Evolutionary conservation across 2,329 filamentous ascomycete species (phyloP), one percentile per base, ranked within the genome.

Genomic region (Leptographium procerum): DNA sequence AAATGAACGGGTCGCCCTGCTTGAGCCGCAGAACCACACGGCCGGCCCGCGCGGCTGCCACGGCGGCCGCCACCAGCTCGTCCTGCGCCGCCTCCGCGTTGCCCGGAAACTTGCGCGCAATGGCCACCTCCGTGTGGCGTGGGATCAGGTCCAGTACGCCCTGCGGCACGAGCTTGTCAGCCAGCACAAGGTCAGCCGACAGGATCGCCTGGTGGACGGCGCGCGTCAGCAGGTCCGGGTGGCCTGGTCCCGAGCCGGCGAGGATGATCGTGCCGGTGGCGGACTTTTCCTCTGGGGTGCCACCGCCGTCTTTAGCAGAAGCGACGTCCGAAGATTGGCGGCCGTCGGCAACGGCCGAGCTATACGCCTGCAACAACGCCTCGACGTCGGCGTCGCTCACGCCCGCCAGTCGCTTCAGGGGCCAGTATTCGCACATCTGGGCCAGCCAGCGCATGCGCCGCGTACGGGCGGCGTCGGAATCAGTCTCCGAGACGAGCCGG

Each of bases 351-450:
- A 63, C 67, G 6, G 78, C 74, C 22, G 56, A 29, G 10, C 52
- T 29, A 66, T 95, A 96, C 2, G 88, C 84, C 62, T 81, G 75
- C n/a, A 99, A 78, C 0, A 97, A 83, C 14, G 74, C 71, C 19
- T 89, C 83, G 8, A 96, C 84, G 64, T 97, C 91, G 10, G 80
- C 79, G 66, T 96, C 89, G 4, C 82, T 86, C 62, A 97, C 86
- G 47, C 80, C 78, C 9, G 91, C 90, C 1, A 99, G 80, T 22
- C 88, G 83, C 62, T 85, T 85, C 29, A 99, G 78, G 1, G 94
- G 91, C 94, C 94, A 99, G 73, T 99, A 99, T 75, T 99, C 94
- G 78, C 94, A 99, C 56, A 99, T 90, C 69, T 99, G 94, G 24
- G 88, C 84, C 1, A 99, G 77, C 94, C 94, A 99, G 59, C 94